Conservation (phyloP, 148 eudicot species). For the Salicornia ramosissima region DNA sequence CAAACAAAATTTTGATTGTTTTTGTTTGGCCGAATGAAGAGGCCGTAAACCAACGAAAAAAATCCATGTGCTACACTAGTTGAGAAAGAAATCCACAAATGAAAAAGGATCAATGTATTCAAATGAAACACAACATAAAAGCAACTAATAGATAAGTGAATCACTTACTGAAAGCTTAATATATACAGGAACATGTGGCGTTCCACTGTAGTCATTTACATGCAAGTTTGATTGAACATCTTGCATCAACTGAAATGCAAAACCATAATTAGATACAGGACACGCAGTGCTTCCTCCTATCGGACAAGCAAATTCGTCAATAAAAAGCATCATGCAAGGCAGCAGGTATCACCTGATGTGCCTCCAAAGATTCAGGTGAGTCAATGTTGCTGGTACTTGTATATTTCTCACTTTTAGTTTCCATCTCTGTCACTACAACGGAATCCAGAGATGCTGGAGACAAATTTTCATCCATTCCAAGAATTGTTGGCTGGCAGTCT, state of each 20-base stretch:
- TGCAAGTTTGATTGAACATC: conserved; percentile 46
- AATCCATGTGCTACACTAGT: not conserved
- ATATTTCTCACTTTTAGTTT: conserved; percentile 47
- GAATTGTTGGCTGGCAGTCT: conserved; percentile 50
- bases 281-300: not conserved
- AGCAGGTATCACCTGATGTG: conserved; percentile 40
- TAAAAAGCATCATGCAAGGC: not conserved
- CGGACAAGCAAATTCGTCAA: not conserved
- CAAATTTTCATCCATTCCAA: conserved; percentile 49
- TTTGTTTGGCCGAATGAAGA: too few relatives aligned
- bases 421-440: conserved; percentile 51
- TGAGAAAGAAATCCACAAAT: not conserved
- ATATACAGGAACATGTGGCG: conserved; percentile 58
- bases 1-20: too few relatives aligned
- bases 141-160: not conserved
- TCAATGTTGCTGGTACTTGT: conserved; percentile 47
- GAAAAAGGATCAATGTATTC: not conserved
- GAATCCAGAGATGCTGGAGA: conserved; percentile 77
- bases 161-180: conserved; percentile 59
- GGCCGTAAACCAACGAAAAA: too few relatives aligned
- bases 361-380: conserved; percentile 56
- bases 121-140: not conserved
- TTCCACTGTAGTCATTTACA: conserved; percentile 37
- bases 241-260: conserved; percentile 53
- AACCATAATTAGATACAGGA: conserved; percentile 11